These are phyloP conservation scores for Chlorencoelia australis DNA, from an alignment of 2,329 filamentous ascomycete species.

Conservation along the genomic window DNA sequence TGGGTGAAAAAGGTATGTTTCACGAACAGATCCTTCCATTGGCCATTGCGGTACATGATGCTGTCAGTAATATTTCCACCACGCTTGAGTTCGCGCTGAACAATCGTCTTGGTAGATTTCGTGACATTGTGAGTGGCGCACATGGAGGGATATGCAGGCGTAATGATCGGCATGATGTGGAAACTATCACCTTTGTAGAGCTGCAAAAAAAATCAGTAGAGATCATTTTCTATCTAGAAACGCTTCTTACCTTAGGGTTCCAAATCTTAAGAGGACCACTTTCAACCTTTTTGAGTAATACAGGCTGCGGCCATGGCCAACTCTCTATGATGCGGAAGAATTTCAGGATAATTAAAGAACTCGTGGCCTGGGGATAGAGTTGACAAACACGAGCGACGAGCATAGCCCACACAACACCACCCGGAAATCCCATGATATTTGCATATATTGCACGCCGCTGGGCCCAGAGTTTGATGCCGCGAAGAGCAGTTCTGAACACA, in stretches of 20 bases:
- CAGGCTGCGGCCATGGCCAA: constrained; percentile 93
- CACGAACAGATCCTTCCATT: constrained; percentile 81
- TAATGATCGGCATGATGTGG: constrained; percentile 97
- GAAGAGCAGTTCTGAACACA: constrained; percentile 79
- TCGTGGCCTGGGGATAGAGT: constrained; percentile 85
- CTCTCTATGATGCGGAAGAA: constrained; percentile 88
- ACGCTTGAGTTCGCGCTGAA: constrained; percentile 71
- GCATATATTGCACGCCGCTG: constrained; percentile 87
- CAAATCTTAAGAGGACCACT: constrained; percentile 76
- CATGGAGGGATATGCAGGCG: constrained; percentile 94
- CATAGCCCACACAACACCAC: constrained; percentile 97
- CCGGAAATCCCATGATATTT: constrained; percentile 93
- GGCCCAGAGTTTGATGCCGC: constrained; percentile 94
- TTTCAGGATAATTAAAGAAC: constrained; percentile 79
- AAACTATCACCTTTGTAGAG: constrained; percentile 47
- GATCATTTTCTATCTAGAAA: no score
- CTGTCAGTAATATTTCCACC: constrained; percentile 68
- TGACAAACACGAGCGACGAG: constrained; percentile 92
- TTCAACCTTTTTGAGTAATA: constrained; percentile 81
- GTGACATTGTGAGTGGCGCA: constrained; percentile 94
- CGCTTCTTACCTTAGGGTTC: constrained; percentile 68
- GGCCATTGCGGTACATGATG: constrained; percentile 65
- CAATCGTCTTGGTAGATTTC: constrained; percentile 72
- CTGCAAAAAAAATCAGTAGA: no score
- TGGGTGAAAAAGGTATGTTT: constrained; percentile 90